These are phyloP conservation scores for Leccinum boreale DNA, from an alignment of 768 basidiomycete genomes.

Conservation along the genomic window DNA sequence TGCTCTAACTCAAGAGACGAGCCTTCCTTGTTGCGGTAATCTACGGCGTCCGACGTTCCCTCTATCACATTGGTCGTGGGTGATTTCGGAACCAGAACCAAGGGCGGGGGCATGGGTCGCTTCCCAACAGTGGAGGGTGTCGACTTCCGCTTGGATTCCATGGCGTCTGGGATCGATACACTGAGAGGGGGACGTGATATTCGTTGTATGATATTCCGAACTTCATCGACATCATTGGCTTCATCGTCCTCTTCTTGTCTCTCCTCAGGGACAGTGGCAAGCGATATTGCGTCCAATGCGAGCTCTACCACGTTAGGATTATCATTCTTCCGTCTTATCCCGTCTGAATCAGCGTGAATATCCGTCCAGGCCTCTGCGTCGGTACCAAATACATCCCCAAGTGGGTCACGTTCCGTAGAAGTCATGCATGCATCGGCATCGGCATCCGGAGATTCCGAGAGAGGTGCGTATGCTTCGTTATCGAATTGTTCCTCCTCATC, in stretches of 20 bases:
- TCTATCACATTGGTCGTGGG: slow-evolving; percentile 29
- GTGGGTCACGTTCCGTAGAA: slow-evolving; percentile 43
- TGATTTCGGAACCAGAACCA: slow-evolving; percentile 46
- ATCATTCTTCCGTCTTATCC: slow-evolving; percentile 22
- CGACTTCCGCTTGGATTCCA: slow-evolving; percentile 33
- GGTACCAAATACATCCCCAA: slow-evolving; percentile 62
- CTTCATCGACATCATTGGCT: slow-evolving; percentile 30
- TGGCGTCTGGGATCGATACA: slow-evolving; percentile 42
- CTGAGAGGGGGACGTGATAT: slow-evolving; percentile 37
- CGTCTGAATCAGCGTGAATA: slow-evolving; percentile 39
- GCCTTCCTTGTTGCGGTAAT: slow-evolving; percentile 16
- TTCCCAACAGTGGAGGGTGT: slow-evolving; percentile 27
- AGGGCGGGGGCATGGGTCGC: slow-evolving; percentile 39
- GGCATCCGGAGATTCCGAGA: slow-evolving; percentile 23
- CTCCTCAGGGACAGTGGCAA: slow-evolving; percentile 27
- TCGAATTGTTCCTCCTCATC: slow-evolving; percentile 29
- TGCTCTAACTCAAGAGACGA: slow-evolving; percentile 26
- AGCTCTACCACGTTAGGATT: slow-evolving; percentile 50
- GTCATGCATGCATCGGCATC: slow-evolving; percentile 36
- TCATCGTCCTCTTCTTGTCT: slow-evolving; percentile 30
- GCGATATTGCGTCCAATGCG: slow-evolving; percentile 45
- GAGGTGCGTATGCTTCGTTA: slow-evolving; percentile 25
- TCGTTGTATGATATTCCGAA: slow-evolving; percentile 36
- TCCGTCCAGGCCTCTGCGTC: slow-evolving; percentile 63
- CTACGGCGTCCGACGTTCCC: slow-evolving; percentile 6